Conservation (phyloP, 495 filamentous ascomycete species). For the Penicillium silybi region DNA sequence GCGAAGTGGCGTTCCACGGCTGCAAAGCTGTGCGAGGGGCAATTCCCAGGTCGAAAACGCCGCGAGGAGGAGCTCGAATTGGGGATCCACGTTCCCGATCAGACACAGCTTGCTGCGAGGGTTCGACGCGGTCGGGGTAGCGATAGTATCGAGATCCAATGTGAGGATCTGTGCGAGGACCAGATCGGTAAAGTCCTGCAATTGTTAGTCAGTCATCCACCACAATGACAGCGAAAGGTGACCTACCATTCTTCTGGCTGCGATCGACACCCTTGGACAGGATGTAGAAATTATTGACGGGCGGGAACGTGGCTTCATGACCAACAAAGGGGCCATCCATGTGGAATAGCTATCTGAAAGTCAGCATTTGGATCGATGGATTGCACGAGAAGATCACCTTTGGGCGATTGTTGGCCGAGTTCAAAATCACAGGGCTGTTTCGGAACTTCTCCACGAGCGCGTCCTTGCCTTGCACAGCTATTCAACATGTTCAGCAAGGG, state of each 20-base stretch:
- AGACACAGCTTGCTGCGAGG: not conserved
- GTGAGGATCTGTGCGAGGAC: not conserved
- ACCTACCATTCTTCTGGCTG: constrained; percentile 5
- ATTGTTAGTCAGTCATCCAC: not conserved
- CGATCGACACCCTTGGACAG: constrained; percentile 12
- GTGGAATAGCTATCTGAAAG: constrained; percentile 42
- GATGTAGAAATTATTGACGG: constrained; percentile 16
- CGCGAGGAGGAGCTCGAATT: not conserved
- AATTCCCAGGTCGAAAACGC: not conserved
- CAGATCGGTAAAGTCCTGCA: not conserved
- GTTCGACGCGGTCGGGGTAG: not conserved
- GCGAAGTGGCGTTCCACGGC: not conserved
- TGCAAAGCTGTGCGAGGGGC: not conserved
- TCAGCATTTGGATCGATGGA: not conserved
- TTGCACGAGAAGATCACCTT: constrained; percentile 52
- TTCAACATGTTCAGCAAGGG: constrained; percentile 12
- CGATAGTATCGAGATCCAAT: not conserved
- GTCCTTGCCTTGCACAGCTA: constrained; percentile 87
- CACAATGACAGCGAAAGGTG: not conserved
- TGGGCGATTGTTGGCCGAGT: constrained; percentile 74
- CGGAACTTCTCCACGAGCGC: constrained; percentile 90
- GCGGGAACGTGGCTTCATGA: constrained; percentile 9
- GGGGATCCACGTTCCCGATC: not conserved
- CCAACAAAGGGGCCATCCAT: constrained; percentile 15
- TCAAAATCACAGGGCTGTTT: constrained; percentile 92